Evolutionary conservation across 768 basidiomycete genomes (phyloP).

Genomic region (Rhodotorula graminis): DNA sequence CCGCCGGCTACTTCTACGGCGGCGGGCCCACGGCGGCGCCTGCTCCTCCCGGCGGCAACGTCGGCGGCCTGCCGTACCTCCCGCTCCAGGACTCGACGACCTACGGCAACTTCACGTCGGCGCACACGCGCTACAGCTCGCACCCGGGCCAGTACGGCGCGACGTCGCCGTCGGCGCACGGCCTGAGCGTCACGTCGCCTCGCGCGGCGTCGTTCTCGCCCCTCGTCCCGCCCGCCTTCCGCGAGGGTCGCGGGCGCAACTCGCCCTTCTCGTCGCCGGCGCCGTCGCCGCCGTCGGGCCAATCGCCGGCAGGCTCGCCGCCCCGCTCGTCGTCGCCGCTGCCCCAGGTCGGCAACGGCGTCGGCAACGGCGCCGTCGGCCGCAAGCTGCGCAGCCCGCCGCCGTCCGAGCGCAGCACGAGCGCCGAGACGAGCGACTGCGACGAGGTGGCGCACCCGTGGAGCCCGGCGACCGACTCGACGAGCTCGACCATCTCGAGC

Average conservation of each 20-base stretch:
- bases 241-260: slow-evolving; percentile 8
- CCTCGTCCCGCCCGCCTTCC: slow-evolving; percentile 35
- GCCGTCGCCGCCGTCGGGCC: slow-evolving; percentile 12
- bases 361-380: too few relatives aligned
- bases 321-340: not conserved
- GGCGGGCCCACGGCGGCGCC: not conserved
- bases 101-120: not conserved
- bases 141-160: slow-evolving; percentile 3
- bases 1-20: slow-evolving; percentile 12
- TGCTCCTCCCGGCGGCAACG: not conserved
- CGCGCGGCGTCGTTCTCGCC: slow-evolving; percentile 10
- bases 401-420: slow-evolving; percentile 2
- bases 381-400: slow-evolving; percentile 13
- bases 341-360: not conserved
- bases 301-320: slow-evolving; percentile 6
- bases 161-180: not conserved
- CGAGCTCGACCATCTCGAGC: slow-evolving; percentile 2
- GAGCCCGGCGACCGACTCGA: slow-evolving; percentile 16
- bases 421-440: slow-evolving; percentile 4
- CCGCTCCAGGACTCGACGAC: slow-evolving; percentile 18
- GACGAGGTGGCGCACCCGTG: slow-evolving; percentile 10
- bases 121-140: slow-evolving; percentile 17
- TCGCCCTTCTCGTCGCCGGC: slow-evolving; percentile 11
- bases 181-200: not conserved
- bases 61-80: slow-evolving; percentile 6